A percentile compares a stretch with the other conserved stretches of the same genome.
Evolutionary conservation across 2,329 filamentous ascomycete genomes (phyloP).

Genomic region (Penicillium capsulatum): DNA sequence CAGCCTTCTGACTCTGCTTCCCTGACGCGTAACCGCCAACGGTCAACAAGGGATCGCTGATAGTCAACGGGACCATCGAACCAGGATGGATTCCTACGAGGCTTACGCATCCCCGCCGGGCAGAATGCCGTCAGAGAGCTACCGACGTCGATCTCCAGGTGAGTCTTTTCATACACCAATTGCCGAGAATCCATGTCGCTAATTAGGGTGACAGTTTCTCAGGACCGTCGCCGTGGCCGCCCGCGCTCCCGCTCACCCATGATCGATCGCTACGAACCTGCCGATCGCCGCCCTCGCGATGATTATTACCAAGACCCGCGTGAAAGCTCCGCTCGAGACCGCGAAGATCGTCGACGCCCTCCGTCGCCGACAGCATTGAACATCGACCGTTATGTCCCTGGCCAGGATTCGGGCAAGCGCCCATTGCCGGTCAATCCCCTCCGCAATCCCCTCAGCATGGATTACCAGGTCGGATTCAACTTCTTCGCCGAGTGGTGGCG

Average conservation of each 20-base stretch:
- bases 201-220: constrained; percentile 27
- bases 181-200: not conserved
- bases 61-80: not conserved
- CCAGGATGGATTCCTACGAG: constrained; percentile 47
- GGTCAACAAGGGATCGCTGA: constrained; percentile 5
- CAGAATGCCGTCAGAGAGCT: constrained; percentile 37
- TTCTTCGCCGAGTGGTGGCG: constrained; percentile 68
- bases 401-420: constrained; percentile 54
- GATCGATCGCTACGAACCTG: constrained; percentile 63
- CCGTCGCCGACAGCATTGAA: constrained; percentile 55
- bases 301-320: constrained; percentile 52
- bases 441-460: constrained; percentile 58
- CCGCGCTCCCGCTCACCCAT: constrained; percentile 58
- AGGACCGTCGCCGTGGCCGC: constrained; percentile 46
- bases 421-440: constrained; percentile 54
- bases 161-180: constrained; percentile 15
- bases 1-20: too few relatives aligned
- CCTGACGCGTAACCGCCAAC: not conserved
- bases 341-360: constrained; percentile 55
- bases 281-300: constrained; percentile 51
- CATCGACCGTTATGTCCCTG: constrained; percentile 64
- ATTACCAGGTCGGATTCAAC: constrained; percentile 64
- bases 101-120: constrained; percentile 43
- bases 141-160: constrained; percentile 48
- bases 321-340: constrained; percentile 46